Conservation (phyloP, 345 rosid species). For the Syzygium aqueum region DNA sequence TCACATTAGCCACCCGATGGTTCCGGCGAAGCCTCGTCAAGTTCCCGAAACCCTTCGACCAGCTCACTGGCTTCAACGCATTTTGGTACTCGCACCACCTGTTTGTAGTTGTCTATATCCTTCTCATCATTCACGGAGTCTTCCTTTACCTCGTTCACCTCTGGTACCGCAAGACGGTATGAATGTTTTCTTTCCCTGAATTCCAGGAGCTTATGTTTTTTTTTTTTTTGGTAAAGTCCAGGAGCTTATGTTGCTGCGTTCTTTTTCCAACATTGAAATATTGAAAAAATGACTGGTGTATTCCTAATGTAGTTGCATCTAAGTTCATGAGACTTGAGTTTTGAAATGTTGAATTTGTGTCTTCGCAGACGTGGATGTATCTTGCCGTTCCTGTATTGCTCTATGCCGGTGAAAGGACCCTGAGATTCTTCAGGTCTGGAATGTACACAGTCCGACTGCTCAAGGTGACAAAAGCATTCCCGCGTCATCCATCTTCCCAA, state of each 20-base stretch:
- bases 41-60: constrained; percentile 84
- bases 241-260: neutral
- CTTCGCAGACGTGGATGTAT: constrained; percentile 88
- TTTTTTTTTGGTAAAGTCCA: too few relatives aligned
- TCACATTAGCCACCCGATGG: constrained; percentile 73
- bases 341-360: neutral
- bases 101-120: constrained; percentile 55
- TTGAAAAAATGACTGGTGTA: neutral
- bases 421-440: constrained; percentile 89
- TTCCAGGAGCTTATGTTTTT: too few relatives aligned
- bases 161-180: constrained; percentile 88
- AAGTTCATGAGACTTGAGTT: neutral
- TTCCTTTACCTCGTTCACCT: constrained; percentile 59
- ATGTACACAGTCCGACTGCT: constrained; percentile 58
- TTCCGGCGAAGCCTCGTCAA: constrained; percentile 66
- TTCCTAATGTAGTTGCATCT: neutral
- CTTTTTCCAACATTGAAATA: neutral
- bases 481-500: neutral
- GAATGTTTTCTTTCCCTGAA: neutral
- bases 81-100: constrained; percentile 98
- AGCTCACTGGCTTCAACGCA: constrained; percentile 90
- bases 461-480: constrained; percentile 34
- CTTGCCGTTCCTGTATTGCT: constrained; percentile 72
- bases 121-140: constrained; percentile 66
- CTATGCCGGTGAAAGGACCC: constrained; percentile 79